Percentiles rank a stretch among this genome's conserved stretches.
Conservation (phyloP, 371 early-diverging fungal species). For the Rhizomucor pusillus region DNA sequence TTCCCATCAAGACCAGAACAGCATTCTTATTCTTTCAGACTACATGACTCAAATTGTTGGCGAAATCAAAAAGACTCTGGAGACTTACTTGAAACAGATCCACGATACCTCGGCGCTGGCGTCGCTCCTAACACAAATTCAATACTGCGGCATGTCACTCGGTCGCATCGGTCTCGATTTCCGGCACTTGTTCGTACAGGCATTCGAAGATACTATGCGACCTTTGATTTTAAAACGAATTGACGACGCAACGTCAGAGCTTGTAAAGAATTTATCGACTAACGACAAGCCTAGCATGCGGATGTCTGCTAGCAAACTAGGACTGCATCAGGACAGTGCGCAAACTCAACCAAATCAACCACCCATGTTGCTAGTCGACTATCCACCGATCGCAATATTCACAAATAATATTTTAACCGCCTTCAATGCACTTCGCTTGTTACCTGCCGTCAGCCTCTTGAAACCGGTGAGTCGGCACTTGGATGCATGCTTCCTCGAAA, state of each 20-base stretch:
- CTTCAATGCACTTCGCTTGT: constrained; percentile 66
- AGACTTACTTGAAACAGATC: constrained; percentile 47
- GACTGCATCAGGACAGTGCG: constrained; percentile 5
- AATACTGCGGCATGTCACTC: constrained; percentile 82
- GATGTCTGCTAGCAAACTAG: constrained; percentile 39
- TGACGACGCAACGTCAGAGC: constrained; percentile 45
- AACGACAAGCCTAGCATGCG: constrained; percentile 45
- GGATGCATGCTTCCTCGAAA: constrained; percentile 32
- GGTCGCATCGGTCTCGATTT: constrained; percentile 81
- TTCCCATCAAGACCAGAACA: constrained; percentile 47
- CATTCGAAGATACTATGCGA: constrained; percentile 65
- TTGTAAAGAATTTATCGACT: constrained; percentile 22
- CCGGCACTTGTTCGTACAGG: constrained; percentile 56
- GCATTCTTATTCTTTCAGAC: constrained; percentile 45
- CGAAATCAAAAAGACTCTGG: constrained; percentile 31
- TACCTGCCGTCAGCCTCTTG: constrained; percentile 50
- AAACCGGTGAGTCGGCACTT: constrained; percentile 23
- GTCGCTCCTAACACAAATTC: constrained; percentile 71
- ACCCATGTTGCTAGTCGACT: constrained; percentile 60
- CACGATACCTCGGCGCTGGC: constrained; percentile 63
- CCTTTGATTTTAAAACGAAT: constrained; percentile 54
- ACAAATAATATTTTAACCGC: constrained; percentile 64
- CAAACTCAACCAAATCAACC: constrained; percentile 30
- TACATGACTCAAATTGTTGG: constrained; percentile 49
- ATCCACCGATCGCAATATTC: constrained; percentile 69